Percentiles rank a stretch among this genome's conserved stretches.
phyloP scores from a whole-genome alignment of 495 filamentous ascomycete species.

The Lophium mytilinum region DNA sequence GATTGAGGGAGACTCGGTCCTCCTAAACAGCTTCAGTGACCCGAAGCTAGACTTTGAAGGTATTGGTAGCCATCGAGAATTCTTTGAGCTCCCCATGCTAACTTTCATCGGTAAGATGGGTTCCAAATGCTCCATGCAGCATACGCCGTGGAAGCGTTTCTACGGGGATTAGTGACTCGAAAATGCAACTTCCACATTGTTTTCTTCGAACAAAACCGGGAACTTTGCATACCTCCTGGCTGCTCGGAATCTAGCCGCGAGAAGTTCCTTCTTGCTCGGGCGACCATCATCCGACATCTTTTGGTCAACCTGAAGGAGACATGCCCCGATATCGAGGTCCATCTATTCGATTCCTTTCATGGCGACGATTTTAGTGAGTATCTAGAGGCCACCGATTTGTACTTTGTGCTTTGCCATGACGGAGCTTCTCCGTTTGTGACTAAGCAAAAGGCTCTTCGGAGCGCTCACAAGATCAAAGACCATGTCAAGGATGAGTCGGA shows the following conservation, averaged over 20 bases:
- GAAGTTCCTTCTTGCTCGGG: constrained; percentile 54
- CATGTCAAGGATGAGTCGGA: constrained; percentile 4
- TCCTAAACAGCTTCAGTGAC: constrained; percentile 53
- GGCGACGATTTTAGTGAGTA: constrained; percentile 46
- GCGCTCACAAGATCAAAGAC: constrained; percentile 5
- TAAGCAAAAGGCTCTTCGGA: background rate
- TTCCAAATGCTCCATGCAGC: constrained; percentile 66
- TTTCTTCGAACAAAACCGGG: constrained; percentile 51
- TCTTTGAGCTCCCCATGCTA: constrained; percentile 1
- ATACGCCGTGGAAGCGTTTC: constrained; percentile 57
- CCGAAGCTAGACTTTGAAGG: constrained; percentile 52
- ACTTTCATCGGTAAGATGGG: constrained; percentile 35
- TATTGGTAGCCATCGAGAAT: constrained; percentile 18
- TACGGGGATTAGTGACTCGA: constrained; percentile 48
- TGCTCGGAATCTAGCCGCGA: constrained; percentile 17
- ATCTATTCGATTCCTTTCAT: constrained; percentile 40
- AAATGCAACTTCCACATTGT: constrained; percentile 62
- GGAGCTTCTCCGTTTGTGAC: constrained; percentile 31
- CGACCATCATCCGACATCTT: constrained; percentile 57
- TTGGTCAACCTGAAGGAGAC: constrained; percentile 24
- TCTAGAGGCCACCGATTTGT: constrained; percentile 42
- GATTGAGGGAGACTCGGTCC: constrained; percentile 64
- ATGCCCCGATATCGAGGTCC: constrained; percentile 34
- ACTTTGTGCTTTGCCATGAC: constrained; percentile 66
- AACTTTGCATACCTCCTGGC: constrained; percentile 39